Evolutionary conservation across 1,284 basidiomycete species (phyloP).

Genomic region (Kwoniella shivajii): DNA sequence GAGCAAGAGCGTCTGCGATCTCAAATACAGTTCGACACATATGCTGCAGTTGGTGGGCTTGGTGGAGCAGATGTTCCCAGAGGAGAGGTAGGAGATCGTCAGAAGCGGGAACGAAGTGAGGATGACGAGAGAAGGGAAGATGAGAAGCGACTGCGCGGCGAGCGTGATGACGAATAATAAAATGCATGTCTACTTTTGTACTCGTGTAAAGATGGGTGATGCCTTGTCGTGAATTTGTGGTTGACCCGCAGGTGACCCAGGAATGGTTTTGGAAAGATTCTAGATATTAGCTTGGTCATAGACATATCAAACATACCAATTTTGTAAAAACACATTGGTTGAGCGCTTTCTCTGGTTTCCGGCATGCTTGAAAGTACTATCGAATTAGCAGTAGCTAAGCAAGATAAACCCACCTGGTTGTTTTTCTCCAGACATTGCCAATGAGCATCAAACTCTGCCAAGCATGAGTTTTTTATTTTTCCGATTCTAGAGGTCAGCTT

Average conservation of each 20-base stretch:
- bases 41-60: constrained; percentile 75
- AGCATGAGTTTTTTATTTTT: constrained; percentile 91
- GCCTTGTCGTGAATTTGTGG: constrained; percentile 87
- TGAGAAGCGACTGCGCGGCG: constrained; percentile 48
- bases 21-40: constrained; percentile 77
- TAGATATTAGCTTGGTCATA: constrained; percentile 75
- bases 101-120: constrained; percentile 42
- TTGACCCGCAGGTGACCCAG: constrained; percentile 82
- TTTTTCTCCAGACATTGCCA: constrained; percentile 94
- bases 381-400: neutral
- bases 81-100: constrained; percentile 45
- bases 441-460: constrained; percentile 85
- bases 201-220: constrained; percentile 74
- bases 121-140: constrained; percentile 42
- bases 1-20: constrained; percentile 79
- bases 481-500: constrained; percentile 64
- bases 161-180: constrained; percentile 38
- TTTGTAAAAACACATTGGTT: constrained; percentile 98
- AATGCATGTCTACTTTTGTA: constrained; percentile 65
- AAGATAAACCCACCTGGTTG: constrained; percentile 73
- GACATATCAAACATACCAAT: constrained; percentile 63
- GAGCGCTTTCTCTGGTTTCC: constrained; percentile 83
- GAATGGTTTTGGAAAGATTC: constrained; percentile 91
- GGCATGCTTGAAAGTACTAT: constrained; percentile 88
- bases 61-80: constrained; percentile 72